phyloP scores from a whole-genome alignment of 2,329 filamentous ascomycete species.

The Rosellinia necatrix region DNA sequence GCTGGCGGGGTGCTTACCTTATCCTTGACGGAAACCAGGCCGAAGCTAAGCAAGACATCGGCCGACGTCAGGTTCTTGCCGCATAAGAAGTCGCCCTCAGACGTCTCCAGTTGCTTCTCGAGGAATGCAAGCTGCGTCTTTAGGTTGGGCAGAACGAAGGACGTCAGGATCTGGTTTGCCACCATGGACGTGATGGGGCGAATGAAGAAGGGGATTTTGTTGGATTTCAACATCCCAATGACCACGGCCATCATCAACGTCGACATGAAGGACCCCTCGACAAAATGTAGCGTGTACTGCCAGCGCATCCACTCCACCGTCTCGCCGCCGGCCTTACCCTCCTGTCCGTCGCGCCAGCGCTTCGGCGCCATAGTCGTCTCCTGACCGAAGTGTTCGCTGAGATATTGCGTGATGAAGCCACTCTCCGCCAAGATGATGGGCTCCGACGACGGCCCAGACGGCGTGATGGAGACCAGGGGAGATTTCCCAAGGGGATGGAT shows the following conservation, averaged over 20 bases:
- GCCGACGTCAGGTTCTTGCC: conserved; percentile 55
- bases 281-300: conserved; percentile 78
- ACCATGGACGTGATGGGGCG: conserved; percentile 56
- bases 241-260: conserved; percentile 33
- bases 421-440: conserved; percentile 77
- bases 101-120: conserved; percentile 53
- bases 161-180: conserved; percentile 48
- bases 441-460: conserved; percentile 42
- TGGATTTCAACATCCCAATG: conserved; percentile 46
- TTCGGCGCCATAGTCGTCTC: conserved; percentile 55
- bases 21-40: conserved; percentile 50
- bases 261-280: conserved; percentile 75
- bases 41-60: conserved; percentile 60
- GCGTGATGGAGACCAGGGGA: conserved; percentile 72
- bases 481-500: conserved; percentile 88
- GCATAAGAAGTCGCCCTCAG: conserved; percentile 54
- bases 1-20: conserved; percentile 26
- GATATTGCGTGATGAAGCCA: conserved; percentile 79
- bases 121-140: conserved; percentile 54
- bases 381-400: conserved; percentile 66
- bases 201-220: conserved; percentile 56
- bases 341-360: conserved; percentile 61
- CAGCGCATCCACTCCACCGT: conserved; percentile 64
- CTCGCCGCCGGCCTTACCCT: conserved; percentile 62
- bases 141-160: conserved; percentile 53